These are phyloP conservation scores for Syncephalastrum contaminatum DNA, from an alignment of 371 early-diverging fungal species.

Conservation along the genomic window DNA sequence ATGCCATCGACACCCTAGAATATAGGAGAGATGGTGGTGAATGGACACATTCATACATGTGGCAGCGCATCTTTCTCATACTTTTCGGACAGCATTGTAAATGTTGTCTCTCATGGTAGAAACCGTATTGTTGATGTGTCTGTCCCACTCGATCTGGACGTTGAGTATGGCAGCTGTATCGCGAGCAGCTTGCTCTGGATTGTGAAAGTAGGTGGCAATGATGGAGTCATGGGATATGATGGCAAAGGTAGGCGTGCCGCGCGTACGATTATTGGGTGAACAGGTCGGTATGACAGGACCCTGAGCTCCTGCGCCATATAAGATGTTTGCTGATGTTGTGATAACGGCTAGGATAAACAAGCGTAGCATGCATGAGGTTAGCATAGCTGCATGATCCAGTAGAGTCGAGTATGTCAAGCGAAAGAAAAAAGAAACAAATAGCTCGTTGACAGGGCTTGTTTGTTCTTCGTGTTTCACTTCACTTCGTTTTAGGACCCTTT, in stretches of 20 bases:
- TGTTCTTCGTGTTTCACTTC: too few species aligned
- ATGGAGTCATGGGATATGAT: constrained; percentile 33
- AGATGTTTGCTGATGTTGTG: too few species aligned
- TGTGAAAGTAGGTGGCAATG: constrained; percentile 28
- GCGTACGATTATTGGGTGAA: too few species aligned
- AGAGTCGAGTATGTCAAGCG: too few species aligned
- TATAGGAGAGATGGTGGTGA: not conserved
- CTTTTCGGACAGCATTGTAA: constrained; percentile 17
- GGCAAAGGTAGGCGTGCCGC: constrained; percentile 5
- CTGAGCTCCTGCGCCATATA: too few species aligned
- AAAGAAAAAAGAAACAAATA: too few species aligned
- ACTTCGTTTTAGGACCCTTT: too few species aligned
- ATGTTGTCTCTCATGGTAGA: constrained; percentile 31
- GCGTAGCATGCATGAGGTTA: too few species aligned
- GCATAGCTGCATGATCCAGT: too few species aligned
- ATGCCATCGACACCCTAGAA: constrained; percentile 32
- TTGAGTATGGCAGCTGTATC: constrained; percentile 41
- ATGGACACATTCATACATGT: not conserved
- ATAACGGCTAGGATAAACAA: too few species aligned
- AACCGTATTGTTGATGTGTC: constrained; percentile 17
- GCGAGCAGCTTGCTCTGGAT: constrained; percentile 28
- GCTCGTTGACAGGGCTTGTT: too few species aligned
- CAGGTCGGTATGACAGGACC: too few species aligned
- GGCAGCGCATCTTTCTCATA: not conserved
- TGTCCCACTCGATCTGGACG: constrained; percentile 34